Base-by-base conservation (phyloP, 805 yeast genomes). In the Myxozyma monticola region DNA sequence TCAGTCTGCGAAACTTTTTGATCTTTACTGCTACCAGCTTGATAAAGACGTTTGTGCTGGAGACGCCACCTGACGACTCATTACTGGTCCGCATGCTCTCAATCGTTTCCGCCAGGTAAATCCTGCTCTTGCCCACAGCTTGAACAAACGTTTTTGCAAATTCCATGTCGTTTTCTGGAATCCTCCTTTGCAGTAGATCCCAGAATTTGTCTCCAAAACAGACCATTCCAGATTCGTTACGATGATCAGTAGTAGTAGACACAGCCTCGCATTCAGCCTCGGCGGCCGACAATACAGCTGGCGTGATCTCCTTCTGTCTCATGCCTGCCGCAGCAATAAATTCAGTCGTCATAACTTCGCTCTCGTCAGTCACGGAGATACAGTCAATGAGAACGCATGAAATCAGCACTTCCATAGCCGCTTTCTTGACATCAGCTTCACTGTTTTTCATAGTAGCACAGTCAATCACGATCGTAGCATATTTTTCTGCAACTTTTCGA, bases 401-500 rank as follows among this genome's bases (percentile, higher is more conserved):
- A 24, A 20, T 24, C 14, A 42, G 36, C 7, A 40, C 36, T 4
- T 34, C 37, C 15, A 24, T 20, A 4, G 56, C 58, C 8, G 26
- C 25, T 5, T 15, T 9, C 30, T 40, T 24, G 5, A 42, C 18
- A 9, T 38, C 49, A 7, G 34, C 25, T 7, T 29, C 25, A 3
- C 21, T 18, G 8, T 22, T 15, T 17, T 17, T 5, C 14, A 3
- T 37, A 4, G 38, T 29, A 20, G 69, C 65, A 22, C 60, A 53
- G 15, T 46, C 43, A 14, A 63, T 37, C n/a, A 73, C 61, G 9
- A 60, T 33, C 1, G 66, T 70, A 1, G 76, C 64, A 47, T 74
- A 71, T 30, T 71, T 69, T 52, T 79, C 81, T 2, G 79, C 65
- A 2, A 77, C 64, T 0, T 73, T 69, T 54, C 85, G 65, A 2